Evolutionary conservation across 78 protist species (phyloP).

Genomic region (Mastigamoeba balamuthi): DNA sequence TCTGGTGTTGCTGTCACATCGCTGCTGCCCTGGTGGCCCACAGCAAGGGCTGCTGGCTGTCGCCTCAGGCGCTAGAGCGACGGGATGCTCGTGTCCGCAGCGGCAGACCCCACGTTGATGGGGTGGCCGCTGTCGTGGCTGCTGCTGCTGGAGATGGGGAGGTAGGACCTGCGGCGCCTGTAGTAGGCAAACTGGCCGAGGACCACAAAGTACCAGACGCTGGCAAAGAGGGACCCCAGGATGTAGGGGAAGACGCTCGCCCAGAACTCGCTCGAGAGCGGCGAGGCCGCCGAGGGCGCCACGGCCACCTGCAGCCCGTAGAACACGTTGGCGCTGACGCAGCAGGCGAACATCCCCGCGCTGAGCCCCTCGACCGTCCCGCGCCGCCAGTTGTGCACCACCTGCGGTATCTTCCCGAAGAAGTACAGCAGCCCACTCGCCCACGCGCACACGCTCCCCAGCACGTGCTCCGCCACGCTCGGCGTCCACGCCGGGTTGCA

Average conservation of each 20-base stretch:
- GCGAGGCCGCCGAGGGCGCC: background rate
- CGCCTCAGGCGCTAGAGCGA: too few species aligned
- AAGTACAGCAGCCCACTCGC: background rate
- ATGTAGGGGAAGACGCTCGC: background rate
- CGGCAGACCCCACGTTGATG: too few species aligned
- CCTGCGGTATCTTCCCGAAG: constrained; percentile 4
- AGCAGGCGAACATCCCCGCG: constrained; percentile 2
- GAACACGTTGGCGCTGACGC: background rate
- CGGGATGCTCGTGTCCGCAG: too few species aligned
- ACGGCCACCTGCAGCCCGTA: constrained; percentile 1
- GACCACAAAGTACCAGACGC: background rate
- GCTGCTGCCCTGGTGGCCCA: too few species aligned
- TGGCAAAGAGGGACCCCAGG: background rate
- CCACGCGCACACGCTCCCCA: background rate
- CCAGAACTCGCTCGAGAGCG: background rate
- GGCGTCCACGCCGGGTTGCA: background rate
- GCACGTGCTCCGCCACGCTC: background rate
- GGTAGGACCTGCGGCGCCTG: too few species aligned
- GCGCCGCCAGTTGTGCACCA: background rate
- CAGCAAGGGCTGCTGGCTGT: too few species aligned
- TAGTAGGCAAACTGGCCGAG: background rate
- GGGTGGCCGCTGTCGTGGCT: too few species aligned
- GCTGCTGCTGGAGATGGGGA: too few species aligned
- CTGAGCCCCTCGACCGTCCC: constrained; percentile 6
- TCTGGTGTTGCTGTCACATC: too few species aligned